These are phyloP conservation scores for Przewalskia tangutica DNA, from an alignment of 257 asterid genomes.

Conservation along the genomic window DNA sequence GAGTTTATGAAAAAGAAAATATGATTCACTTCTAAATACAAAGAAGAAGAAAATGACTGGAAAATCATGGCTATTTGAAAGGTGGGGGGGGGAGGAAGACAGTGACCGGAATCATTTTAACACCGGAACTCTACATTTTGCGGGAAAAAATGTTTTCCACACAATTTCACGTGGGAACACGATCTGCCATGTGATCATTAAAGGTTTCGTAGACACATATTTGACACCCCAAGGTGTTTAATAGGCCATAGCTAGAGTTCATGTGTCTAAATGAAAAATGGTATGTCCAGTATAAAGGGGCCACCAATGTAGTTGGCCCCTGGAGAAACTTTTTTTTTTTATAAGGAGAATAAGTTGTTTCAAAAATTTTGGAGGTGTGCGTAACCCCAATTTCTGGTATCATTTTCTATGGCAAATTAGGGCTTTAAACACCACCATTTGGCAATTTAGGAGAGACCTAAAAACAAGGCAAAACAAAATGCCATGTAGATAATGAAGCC, in stretches of 20 bases:
- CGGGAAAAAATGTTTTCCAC: not conserved
- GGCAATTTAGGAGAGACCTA: too few relatives aligned
- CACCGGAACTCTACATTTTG: not conserved
- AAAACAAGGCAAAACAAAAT: too few relatives aligned
- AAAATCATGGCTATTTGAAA: not conserved
- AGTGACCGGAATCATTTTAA: not conserved
- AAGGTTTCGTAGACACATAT: not conserved
- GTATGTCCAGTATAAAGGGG: not conserved
- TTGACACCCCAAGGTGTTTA: not conserved
- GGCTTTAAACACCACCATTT: too few relatives aligned
- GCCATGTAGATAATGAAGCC: too few relatives aligned
- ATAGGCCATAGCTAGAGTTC: not conserved
- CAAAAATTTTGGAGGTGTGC: too few relatives aligned
- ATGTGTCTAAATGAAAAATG: not conserved
- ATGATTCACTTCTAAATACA: not conserved
- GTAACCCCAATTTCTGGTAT: too few relatives aligned
- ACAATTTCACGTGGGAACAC: not conserved
- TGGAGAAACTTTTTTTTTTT: not conserved
- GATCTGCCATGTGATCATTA: not conserved
- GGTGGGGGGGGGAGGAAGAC: not conserved
- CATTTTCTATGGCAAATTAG: too few relatives aligned
- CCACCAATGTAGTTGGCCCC: not conserved
- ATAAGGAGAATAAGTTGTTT: too few relatives aligned
- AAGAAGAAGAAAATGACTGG: not conserved
- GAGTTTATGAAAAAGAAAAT: not conserved